Evolutionary conservation across 345 rosid genomes (phyloP).

Genomic region (Corchorus olitorius): DNA sequence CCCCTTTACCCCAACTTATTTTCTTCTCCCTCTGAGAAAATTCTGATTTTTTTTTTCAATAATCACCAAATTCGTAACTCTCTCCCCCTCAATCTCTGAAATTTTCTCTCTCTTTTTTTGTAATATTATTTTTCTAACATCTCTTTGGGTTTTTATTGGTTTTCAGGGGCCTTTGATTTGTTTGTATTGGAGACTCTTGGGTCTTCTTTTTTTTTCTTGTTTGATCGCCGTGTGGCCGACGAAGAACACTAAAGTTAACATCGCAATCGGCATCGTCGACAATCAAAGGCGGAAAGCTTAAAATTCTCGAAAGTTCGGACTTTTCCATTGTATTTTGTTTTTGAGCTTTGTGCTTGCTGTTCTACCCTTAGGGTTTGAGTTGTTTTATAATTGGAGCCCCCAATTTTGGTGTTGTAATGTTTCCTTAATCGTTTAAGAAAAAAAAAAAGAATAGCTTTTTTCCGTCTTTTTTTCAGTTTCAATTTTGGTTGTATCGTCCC

Average conservation of each 20-base stretch:
- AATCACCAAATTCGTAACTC: conserved; percentile 9
- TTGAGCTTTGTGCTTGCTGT: background rate
- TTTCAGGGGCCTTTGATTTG: background rate
- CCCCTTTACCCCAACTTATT: too few relatives aligned
- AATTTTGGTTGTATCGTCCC: conserved; percentile 17
- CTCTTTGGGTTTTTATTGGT: background rate
- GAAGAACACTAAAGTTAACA: background rate
- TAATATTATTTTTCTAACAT: background rate
- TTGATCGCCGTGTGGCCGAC: background rate
- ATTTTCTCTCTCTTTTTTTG: background rate
- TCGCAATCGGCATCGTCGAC: conserved; percentile 1
- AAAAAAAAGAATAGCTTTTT: background rate
- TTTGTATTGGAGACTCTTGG: background rate
- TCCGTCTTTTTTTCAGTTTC: background rate
- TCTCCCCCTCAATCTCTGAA: background rate
- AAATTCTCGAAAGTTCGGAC: conserved; percentile 4
- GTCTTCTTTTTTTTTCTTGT: background rate
- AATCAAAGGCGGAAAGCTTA: background rate
- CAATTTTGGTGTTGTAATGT: conserved; percentile 18
- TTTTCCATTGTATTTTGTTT: conserved; percentile 2
- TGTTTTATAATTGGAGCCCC: background rate
- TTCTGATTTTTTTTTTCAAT: background rate
- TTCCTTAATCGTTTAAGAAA: background rate
- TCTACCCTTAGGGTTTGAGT: conserved; percentile 12
- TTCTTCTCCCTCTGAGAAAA: too few relatives aligned